These are phyloP conservation scores for Chloris gayana DNA, from an alignment of 176 grass and related monocot species.

Conservation along the genomic window DNA sequence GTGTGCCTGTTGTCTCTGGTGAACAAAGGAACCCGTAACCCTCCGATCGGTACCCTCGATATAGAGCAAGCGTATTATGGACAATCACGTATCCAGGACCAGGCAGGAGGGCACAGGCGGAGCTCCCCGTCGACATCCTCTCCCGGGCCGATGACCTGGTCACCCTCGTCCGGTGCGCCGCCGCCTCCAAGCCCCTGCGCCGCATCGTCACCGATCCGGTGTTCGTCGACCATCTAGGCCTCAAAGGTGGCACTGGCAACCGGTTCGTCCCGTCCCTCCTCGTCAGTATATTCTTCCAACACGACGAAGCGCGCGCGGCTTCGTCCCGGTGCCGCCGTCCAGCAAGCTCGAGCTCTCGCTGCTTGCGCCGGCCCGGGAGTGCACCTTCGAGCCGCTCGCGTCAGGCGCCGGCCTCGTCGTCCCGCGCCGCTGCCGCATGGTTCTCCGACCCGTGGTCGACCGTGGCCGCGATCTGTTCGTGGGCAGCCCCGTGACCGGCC, in stretches of 20 bases:
- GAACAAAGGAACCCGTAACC: too few relatives aligned
- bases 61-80: not conserved
- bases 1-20: too few relatives aligned
- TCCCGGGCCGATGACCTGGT: not conserved
- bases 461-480: not conserved
- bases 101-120: not conserved
- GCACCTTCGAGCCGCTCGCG: not conserved
- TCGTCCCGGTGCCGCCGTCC: not conserved
- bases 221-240: not conserved
- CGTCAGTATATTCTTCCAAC: not conserved
- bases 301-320: not conserved
- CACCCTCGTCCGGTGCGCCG: not conserved
- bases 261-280: not conserved
- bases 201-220: not conserved
- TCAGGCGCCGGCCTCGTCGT: not conserved
- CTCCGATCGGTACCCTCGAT: too few relatives aligned
- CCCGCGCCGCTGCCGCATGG: not conserved
- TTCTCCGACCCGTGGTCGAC: too few relatives aligned
- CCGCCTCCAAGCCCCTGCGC: not conserved
- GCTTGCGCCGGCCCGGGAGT: not conserved
- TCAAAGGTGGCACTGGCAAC: too few relatives aligned
- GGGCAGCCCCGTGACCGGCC: not conserved
- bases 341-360: not conserved
- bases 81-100: not conserved
- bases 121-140: not conserved